phyloP scores from a whole-genome alignment of 73 alveolate genomes.

The Durusdinium trenchii region DNA sequence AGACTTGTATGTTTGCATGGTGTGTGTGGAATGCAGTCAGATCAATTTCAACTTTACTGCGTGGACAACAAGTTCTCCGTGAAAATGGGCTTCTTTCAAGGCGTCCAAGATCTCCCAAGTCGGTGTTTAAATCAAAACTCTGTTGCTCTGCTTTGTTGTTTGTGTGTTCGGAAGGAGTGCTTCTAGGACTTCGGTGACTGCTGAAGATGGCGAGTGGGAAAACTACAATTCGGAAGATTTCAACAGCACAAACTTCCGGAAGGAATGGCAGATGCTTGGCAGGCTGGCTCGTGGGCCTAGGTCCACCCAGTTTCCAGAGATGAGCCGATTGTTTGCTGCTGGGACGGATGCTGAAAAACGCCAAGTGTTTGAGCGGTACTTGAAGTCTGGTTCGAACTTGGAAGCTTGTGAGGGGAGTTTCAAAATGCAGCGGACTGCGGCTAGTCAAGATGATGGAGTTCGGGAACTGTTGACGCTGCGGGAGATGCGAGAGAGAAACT shows the following conservation, averaged over 20 bases:
- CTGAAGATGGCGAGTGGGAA: too few relatives aligned
- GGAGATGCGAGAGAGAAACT: neutral
- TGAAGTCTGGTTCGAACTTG: neutral
- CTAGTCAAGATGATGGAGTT: neutral
- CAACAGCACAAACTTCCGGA: neutral
- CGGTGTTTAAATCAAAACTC: too few relatives aligned
- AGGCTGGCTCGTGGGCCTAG: neutral
- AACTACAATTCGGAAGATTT: too few relatives aligned
- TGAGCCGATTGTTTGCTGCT: neutral
- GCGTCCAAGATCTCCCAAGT: too few relatives aligned
- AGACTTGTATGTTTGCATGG: neutral
- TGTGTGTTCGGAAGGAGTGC: too few relatives aligned
- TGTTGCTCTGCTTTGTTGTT: too few relatives aligned
- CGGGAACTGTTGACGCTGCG: neutral
- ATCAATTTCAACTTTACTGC: neutral
- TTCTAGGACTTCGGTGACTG: neutral
- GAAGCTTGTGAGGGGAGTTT: neutral
- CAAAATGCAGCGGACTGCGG: neutral
- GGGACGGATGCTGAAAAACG: neutral
- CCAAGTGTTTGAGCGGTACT: neutral
- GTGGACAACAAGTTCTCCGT: neutral
- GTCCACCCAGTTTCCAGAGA: conserved; percentile 5
- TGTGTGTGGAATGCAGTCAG: neutral
- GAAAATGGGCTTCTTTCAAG: too few relatives aligned
- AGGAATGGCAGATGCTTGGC: neutral